These are phyloP conservation scores for Umbelopsis sp. DNA, from an alignment of 192 early-diverging fungal genomes.

Conservation along the genomic window DNA sequence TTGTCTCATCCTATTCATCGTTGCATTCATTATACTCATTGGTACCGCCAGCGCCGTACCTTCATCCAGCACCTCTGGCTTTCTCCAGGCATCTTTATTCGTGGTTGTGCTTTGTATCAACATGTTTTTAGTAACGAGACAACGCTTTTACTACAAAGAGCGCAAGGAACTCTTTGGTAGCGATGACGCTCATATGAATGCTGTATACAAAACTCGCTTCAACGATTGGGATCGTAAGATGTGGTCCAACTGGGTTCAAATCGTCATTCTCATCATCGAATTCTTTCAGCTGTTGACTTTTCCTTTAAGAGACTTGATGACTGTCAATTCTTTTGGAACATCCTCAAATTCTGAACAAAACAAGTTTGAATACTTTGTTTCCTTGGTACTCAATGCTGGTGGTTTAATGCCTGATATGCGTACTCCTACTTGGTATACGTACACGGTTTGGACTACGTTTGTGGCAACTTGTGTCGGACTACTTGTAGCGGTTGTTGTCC, in stretches of 20 bases:
- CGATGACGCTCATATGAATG: slow-evolving; percentile 39
- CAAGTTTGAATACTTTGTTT: slow-evolving; percentile 53
- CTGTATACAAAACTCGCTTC: slow-evolving; percentile 38
- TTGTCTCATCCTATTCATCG: slow-evolving; percentile 27
- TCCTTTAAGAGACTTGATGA: slow-evolving; percentile 73
- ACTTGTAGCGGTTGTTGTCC: slow-evolving; percentile 43
- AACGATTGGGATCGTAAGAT: slow-evolving; percentile 33
- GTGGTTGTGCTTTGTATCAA: slow-evolving; percentile 44
- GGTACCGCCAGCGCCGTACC: slow-evolving; percentile 25
- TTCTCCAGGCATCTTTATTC: slow-evolving; percentile 34
- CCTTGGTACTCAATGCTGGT: slow-evolving; percentile 57
- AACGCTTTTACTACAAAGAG: slow-evolving; percentile 37
- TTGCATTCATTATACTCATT: slow-evolving; percentile 35
- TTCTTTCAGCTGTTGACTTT: slow-evolving; percentile 82
- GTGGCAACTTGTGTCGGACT: slow-evolving; percentile 37
- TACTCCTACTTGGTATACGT: slow-evolving; percentile 54
- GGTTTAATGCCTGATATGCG: slow-evolving; percentile 55
- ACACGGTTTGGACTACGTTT: slow-evolving; percentile 52
- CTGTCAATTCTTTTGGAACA: slow-evolving; percentile 23
- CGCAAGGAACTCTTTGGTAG: slow-evolving; percentile 37
- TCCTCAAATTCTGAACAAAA: background rate
- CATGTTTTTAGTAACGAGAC: slow-evolving; percentile 39
- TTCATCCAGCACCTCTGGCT: background rate
- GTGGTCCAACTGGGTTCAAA: slow-evolving; percentile 73
- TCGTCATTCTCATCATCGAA: slow-evolving; percentile 71